Base-by-base conservation (phyloP, 805 yeast species). In the Teunomyces pallodes region DNA sequence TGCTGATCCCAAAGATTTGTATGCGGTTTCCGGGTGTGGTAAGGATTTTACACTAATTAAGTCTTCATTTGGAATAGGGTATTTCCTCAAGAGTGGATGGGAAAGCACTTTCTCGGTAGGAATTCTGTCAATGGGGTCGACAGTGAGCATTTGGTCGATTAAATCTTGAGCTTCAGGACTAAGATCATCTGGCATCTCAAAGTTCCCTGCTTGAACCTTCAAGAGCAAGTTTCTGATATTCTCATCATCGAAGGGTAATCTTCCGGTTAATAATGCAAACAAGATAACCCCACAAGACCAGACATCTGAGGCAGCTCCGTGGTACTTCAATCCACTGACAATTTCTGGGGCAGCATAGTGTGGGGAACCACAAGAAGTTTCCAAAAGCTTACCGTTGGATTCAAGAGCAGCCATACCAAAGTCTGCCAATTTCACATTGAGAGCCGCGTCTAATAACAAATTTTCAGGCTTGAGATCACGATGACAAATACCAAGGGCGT, bases 321-420 rank as follows among this genome's bases (percentile, higher is more conserved):
- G 90, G 59, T 87, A 87, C 47, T 81, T 80, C 58, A 80, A 79
- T 13, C 94, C 92, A 58, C 83, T 77, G 14, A 87, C 92, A 53
- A 87, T 87, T 66, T 87, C 95, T 0, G 95, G 95, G 2, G 95
- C 87, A 5, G 94, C 94, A 65, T 87, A 87, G 69, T 87, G 95
- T 14, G 95, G 95, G 17, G 91, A 85, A 3, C 95, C 95, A 70
- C 95, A 87, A 12, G 89, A 82, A 4, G 95, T 87, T 64, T 86
- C 90, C 46, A 87, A 70, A 46, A 87, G 68, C 62, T 80, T 80
- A 46, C 84, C 88, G 48, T 81, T 81, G 52, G 83, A 77, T 62
- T 87, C 92, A 51, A 87, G 71, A 17, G 94, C 94, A 26, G 95
- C 95, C 95, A 87, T 87, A 47, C 95, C 95, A 60, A 87, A 87